Base-by-base conservation (phyloP, 176 grass and related monocot genomes). In the Aegilops umbellulata region DNA sequence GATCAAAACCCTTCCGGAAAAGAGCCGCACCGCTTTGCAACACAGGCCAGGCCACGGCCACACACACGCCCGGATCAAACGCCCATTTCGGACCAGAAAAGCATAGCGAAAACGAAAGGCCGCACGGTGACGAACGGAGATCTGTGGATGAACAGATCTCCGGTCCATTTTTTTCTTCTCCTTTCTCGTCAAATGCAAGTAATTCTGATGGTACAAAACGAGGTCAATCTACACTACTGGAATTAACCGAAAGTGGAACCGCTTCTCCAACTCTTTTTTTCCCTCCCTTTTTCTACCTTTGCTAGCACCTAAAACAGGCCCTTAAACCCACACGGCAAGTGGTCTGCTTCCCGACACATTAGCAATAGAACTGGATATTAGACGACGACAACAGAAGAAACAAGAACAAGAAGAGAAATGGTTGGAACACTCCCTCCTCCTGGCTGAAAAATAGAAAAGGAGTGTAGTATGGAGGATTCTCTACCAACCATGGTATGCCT, bases 101-200 rank as follows among this genome's bases (percentile, higher is more conserved):
- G 49, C 35, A 63, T 53, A 84, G 30, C 76, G 23, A 85, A 71
- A 91, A 88, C 4, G 51, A 64, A 81, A 84, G 67, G 51, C 51
- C n/a, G 69, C 70, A 75, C 69, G 53, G 24, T 65, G 1, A 22
- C 55, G 7, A 22, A 55, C 51, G 17, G 49, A 51, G 47, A 5
- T 25, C 47, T 30, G 27, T 61, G 20, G 51, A 80, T 53, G 23
- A 80, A 42, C 51, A 29, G 36, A 10, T 72, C 31, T 49, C 27
- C 9, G 65, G 26, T 49, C 10, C n/a, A n/a, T 10, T 10, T 34
- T 81, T 44, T 81, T 42, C 26, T 39, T 39, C 34, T 76, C 10
- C 8, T 69, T 83, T 57, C 30, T 81, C 62, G 64, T 85, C 64
- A 88, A 88, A 88, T 77, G 77, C 39, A 85, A 84, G 69, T 69